Evolutionary conservation across 176 grass and related monocot species (phyloP), one percentile per base, ranked within the genome.

Genomic region (Areca catechu): DNA sequence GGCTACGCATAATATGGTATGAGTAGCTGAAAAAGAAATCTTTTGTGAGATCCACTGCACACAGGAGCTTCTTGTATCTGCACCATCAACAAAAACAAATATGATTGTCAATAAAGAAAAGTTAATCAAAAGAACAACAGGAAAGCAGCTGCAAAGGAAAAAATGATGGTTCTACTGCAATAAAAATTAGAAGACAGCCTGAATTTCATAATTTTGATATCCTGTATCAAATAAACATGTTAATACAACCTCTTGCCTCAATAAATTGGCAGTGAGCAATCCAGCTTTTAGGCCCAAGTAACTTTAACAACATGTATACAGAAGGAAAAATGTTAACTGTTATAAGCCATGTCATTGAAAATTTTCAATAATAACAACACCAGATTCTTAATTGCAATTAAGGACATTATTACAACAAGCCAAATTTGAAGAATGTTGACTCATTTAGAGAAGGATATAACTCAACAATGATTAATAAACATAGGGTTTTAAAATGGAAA

Each of bases 21-120:
- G 92, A 90, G 58, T 97, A 79, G 66, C 86, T 87, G 53, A 87
- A 97, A 71, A 90, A 97, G 72, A 90, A 97, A 65, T 90, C 92
- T 65, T 97, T 97, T 57, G 77, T 97, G 43, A 97, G 74, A 69
- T 97, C 83, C 59, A 97, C 76, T 58, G 86, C 66, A 66, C 61
- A 75, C 56, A 90, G 79, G 47, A 97, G 85, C 68, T 81, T 97
- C 80, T 74, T 91, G 74, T 97, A 97, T 65, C 83, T 85, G 80
- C 72, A 75, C 4, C 62, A 49, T 78, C 72, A 63, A 48, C 69
- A 22, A 77, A 62, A 59, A 25, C 64, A 58, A 55, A 43, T 23
- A 2, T 9, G 4, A 55, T 15, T 37, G 52, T 16, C 18, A 21
- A 56, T 12, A 43, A 43, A 43, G 34, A 43, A 43, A 43, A 43